Percentiles rank a stretch among this genome's conserved stretches.
Conservation (phyloP, 495 filamentous ascomycete genomes). For the Aspergillus baeticus region DNA sequence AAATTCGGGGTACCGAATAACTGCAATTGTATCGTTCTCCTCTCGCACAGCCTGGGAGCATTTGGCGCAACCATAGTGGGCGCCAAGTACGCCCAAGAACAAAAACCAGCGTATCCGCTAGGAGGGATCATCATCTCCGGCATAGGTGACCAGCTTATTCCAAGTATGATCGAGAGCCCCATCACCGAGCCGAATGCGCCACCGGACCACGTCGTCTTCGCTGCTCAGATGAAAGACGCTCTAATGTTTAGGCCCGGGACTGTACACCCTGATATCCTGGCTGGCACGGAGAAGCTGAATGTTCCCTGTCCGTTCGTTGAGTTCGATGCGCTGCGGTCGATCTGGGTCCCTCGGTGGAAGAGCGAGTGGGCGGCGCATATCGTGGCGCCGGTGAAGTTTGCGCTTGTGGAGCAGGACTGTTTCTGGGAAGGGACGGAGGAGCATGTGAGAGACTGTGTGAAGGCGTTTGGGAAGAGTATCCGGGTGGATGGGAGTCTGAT, state of each 20-base stretch:
- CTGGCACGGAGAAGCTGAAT: not conserved
- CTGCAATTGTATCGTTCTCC: constrained; percentile 27
- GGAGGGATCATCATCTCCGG: constrained; percentile 20
- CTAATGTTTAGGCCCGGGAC: not conserved
- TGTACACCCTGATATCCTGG: not conserved
- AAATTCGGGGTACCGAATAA: constrained; percentile 21
- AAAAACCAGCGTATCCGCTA: constrained; percentile 22
- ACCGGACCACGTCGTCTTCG: too few relatives aligned
- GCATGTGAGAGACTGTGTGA: constrained; percentile 17
- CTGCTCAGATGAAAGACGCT: not conserved
- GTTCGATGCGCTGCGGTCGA: not conserved
- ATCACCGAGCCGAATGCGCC: too few relatives aligned
- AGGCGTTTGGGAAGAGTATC: constrained; percentile 24
- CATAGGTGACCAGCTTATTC: not conserved
- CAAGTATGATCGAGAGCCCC: too few relatives aligned
- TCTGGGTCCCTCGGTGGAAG: constrained; percentile 10
- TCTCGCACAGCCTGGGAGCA: constrained; percentile 29
- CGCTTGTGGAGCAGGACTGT: constrained; percentile 17
- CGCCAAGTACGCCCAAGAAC: constrained; percentile 18
- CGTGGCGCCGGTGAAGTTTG: constrained; percentile 20
- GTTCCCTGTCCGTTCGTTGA: not conserved
- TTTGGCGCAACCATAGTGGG: constrained; percentile 25
- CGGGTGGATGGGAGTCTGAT: constrained; percentile 27
- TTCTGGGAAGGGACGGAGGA: constrained; percentile 18
- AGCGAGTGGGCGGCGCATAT: constrained; percentile 12